These are phyloP conservation scores for Trypanosoma platydactyli DNA, from an alignment of 208 protist genomes.

Conservation along the genomic window DNA sequence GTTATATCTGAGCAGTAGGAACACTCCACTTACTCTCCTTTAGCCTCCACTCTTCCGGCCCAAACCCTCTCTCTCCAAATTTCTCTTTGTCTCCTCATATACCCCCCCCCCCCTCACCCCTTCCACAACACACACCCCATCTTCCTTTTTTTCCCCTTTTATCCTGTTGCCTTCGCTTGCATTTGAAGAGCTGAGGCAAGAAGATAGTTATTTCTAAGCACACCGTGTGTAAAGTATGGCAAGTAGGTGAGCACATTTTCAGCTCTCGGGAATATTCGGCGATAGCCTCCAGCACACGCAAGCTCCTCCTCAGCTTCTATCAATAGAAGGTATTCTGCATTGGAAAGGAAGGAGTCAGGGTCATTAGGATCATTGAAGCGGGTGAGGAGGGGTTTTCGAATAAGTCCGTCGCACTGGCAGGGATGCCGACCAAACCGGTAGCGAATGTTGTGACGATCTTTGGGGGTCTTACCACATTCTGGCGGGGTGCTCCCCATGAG, in stretches of 20 bases:
- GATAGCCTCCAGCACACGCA: slow-evolving; percentile 74
- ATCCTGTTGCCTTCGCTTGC: slow-evolving; percentile 29
- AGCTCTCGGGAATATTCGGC: slow-evolving; percentile 68
- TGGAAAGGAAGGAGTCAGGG: slow-evolving; percentile 67
- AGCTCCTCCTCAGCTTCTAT: slow-evolving; percentile 85
- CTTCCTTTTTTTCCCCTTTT: not conserved
- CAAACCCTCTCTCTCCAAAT: not conserved
- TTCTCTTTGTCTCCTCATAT: not conserved
- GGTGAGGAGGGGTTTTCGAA: slow-evolving; percentile 45
- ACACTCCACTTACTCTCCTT: not conserved
- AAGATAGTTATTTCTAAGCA: slow-evolving; percentile 84
- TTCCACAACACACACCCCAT: not conserved
- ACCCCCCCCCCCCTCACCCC: not conserved
- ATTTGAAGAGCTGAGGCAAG: slow-evolving; percentile 64
- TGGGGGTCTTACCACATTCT: slow-evolving; percentile 12
- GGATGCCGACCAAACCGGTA: slow-evolving; percentile 81
- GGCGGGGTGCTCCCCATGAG: slow-evolving; percentile 7
- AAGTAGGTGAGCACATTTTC: slow-evolving; percentile 66
- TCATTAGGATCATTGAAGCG: slow-evolving; percentile 62
- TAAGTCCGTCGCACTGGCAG: slow-evolving; percentile 34
- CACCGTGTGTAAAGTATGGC: slow-evolving; percentile 75
- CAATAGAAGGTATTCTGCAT: slow-evolving; percentile 63
- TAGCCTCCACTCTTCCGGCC: not conserved
- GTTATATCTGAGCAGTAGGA: not conserved
- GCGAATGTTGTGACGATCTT: slow-evolving; percentile 34